These are phyloP conservation scores for Escovopsis sp. DNA, from an alignment of 2,329 filamentous ascomycete genomes.

Conservation along the genomic window DNA sequence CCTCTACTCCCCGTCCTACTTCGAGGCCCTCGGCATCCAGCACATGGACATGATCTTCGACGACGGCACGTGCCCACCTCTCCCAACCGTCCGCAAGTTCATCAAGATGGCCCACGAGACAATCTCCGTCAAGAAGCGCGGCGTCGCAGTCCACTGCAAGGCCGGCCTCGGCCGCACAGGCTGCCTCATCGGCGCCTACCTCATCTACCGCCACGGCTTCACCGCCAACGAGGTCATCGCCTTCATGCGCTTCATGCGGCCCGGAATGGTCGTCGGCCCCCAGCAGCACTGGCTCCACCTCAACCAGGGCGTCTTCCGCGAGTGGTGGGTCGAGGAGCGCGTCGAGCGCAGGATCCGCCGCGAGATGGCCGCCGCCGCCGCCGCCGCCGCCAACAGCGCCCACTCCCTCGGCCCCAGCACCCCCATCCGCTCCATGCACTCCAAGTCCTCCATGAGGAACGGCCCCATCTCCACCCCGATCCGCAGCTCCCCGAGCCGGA, in stretches of 20 bases:
- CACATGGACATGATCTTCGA: constrained; percentile 99
- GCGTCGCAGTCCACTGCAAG: constrained; percentile 97
- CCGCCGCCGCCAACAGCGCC: constrained; percentile 13
- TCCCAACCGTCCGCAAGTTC: constrained; percentile 84
- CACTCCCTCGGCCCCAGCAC: constrained; percentile 32
- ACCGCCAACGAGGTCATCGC: constrained; percentile 95
- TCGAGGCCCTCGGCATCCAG: constrained; percentile 85
- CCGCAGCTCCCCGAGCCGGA: constrained; percentile 56
- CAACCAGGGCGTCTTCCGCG: constrained; percentile 92
- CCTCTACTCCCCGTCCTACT: constrained; percentile 93
- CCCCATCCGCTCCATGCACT: constrained; percentile 44
- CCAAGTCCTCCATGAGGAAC: constrained; percentile 42
- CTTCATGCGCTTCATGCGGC: constrained; percentile 98
- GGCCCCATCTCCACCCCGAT: constrained; percentile 71
- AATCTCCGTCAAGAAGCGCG: constrained; percentile 80
- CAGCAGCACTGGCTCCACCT: constrained; percentile 98
- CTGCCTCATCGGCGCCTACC: constrained; percentile 90
- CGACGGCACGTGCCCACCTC: constrained; percentile 85
- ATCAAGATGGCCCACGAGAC: constrained; percentile 89
- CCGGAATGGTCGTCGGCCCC: constrained; percentile 95
- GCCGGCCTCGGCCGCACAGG: constrained; percentile 90
- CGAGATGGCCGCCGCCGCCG: constrained; percentile 36
- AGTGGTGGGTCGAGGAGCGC: constrained; percentile 94
- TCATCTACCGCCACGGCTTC: constrained; percentile 95
- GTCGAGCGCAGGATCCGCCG: constrained; percentile 52